Evolutionary conservation across 2,329 filamentous ascomycete species (phyloP).

Genomic region (Neofusicoccum kwambonambiense): DNA sequence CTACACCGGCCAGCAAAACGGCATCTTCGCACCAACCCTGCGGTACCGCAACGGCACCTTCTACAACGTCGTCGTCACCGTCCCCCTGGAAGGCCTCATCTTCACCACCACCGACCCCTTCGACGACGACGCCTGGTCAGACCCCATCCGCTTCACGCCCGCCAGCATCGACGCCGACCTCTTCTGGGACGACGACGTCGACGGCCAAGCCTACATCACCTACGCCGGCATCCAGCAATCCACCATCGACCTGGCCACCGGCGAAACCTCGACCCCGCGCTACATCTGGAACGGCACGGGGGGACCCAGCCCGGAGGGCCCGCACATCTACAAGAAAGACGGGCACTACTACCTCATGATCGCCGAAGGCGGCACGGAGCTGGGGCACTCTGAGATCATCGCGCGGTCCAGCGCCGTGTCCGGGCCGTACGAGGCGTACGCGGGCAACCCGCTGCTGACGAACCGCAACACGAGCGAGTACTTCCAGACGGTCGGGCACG

Average conservation of each 20-base stretch:
- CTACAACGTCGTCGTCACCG: conserved; percentile 45
- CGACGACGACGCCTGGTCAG: conserved; percentile 46
- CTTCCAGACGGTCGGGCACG: conserved; percentile 56
- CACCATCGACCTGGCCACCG: conserved; percentile 35
- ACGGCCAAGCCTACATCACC: conserved; percentile 6
- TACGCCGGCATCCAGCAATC: conserved; percentile 31
- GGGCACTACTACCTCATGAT: conserved; percentile 32
- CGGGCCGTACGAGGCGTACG: conserved; percentile 27
- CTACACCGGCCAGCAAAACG: conserved; percentile 33
- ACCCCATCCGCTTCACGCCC: conserved; percentile 51
- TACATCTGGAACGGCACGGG: conserved; percentile 39
- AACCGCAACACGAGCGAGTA: conserved; percentile 30
- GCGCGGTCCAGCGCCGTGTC: conserved; percentile 27
- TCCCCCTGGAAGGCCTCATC: conserved; percentile 45
- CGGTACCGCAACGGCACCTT: conserved; percentile 37
- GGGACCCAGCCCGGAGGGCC: conserved; percentile 30
- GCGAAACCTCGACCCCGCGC: conserved; percentile 9
- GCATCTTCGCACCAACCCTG: conserved; percentile 38
- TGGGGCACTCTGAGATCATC: conserved; percentile 28
- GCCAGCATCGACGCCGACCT: conserved; percentile 54
- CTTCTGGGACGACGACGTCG: conserved; percentile 56
- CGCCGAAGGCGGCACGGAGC: conserved; percentile 27
- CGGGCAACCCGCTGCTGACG: conserved; percentile 27
- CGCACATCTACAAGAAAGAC: conserved; percentile 32
- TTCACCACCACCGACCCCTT: conserved; percentile 48